Percentiles rank a stretch among this genome's conserved stretches.
phyloP scores from a whole-genome alignment of 345 rosid genomes.

The Brassica rapa region DNA sequence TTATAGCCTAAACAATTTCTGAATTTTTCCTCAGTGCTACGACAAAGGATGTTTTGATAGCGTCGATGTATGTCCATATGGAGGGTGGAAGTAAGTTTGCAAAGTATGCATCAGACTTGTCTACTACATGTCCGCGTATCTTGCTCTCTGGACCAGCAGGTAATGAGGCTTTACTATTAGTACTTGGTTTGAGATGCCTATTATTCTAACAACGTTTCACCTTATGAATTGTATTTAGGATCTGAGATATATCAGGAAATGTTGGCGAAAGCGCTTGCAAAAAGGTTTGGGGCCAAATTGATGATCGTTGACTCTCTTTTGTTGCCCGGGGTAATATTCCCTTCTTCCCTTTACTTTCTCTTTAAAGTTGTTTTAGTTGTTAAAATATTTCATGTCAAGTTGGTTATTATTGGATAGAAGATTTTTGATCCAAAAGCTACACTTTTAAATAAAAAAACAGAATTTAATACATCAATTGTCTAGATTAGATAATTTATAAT shows the following conservation, averaged over 20 bases:
- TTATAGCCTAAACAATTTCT: constrained; percentile 19
- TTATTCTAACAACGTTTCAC: neutral
- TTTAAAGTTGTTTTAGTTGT: neutral
- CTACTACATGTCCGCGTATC: constrained; percentile 81
- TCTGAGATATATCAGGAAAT: constrained; percentile 98
- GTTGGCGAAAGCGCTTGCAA: constrained; percentile 85
- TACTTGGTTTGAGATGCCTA: neutral
- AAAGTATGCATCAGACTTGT: constrained; percentile 71
- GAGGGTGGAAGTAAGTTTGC: constrained; percentile 67
- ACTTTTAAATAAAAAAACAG: too few relatives aligned
- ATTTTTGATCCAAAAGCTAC: too few relatives aligned
- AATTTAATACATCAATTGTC: too few relatives aligned
- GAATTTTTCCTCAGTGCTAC: constrained; percentile 61
- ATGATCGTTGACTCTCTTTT: constrained; percentile 82
- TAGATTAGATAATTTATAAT: too few relatives aligned
- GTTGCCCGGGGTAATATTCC: constrained; percentile 86
- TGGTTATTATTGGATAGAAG: too few relatives aligned
- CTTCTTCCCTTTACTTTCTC: neutral
- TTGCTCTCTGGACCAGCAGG: constrained; percentile 97
- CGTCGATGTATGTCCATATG: constrained; percentile 77
- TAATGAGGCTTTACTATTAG: constrained; percentile 28
- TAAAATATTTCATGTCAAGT: too few relatives aligned
- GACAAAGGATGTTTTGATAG: constrained; percentile 80
- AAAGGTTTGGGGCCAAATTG: constrained; percentile 77
- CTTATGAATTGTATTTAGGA: constrained; percentile 48